Base-by-base conservation (phyloP, 2,329 filamentous ascomycete genomes). In the Exserohilum turcica region DNA sequence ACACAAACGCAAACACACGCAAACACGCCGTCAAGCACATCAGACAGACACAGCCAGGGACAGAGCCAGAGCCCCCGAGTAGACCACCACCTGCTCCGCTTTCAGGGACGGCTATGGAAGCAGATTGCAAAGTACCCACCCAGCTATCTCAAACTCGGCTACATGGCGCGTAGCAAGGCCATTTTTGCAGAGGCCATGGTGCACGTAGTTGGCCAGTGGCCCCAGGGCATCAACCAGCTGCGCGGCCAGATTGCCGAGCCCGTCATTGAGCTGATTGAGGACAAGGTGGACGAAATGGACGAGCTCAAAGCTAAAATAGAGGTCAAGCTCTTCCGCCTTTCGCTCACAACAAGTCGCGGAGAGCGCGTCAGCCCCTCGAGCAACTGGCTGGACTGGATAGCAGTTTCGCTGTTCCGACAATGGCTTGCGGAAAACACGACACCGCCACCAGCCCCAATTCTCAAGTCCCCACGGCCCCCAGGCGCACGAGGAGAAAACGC, bases 71-170 rank as follows among this genome's bases (percentile, higher is more conserved):
- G n/a, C n/a, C 90, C 91, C 1, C 85, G 93, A 32, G 90, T 97
- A 38, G 93, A 97, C 75, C 92, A 97, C 77, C 93, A 97, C 73
- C 82, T 97, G 12, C 80, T 97, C 13, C 91, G 94, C 64, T 97
- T 97, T 73, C 91, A 94, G 66, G 90, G 89, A 18, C 85, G 91
- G 1, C 82, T 97, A 2, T 97, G 92, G 88, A 96, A 94, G 74
- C 93, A 97, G 75, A 95, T 97, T 59, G 92, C 92, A 46, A 97
- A 96, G 76, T 97, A 97, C 70, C 92, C 93, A 10, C 90, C 94
- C 42, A 92, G 87, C 54, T 97, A 97, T 70, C 84, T 97, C 42
- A 92, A 92, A 52, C 83, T 97, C 1, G 92, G 92, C 32, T 96
- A 92, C 67, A 82, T 96, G 36, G 88, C 92, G 7, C 86, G 90